Base-by-base conservation (phyloP, 1,139 yeast species). In the Diutina neorugosa region DNA sequence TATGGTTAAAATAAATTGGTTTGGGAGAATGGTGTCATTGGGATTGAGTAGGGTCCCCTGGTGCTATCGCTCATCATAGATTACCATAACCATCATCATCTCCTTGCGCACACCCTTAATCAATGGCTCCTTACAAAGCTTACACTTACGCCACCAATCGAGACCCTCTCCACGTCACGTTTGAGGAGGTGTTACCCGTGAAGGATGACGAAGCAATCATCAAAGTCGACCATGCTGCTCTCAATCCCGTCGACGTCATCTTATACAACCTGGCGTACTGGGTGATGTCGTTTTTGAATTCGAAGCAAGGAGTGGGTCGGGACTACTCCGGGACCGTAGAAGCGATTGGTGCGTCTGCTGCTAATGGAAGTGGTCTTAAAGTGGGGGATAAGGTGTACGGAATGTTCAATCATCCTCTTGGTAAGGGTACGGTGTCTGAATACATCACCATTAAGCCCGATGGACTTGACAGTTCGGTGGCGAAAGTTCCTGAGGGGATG, bases 361-460 rank as follows among this genome's bases (percentile, higher is more conserved):
- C 61, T 2, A 57, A 57, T 4, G 61, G 61, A 21, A 59, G 61
- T 2, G 62, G 66, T 12, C 76, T 77, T 65, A 65, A 69, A 31
- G 76, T 68, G 4, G 93, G 91, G 40, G 93, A 86, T 60, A 73
- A 74, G 44, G 84, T 86, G 1, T 78, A 78, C 61, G 96, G 95
- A 9, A 62, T 76, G 23, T 66, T 70, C 57, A 71, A 72, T 48
- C 73, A 77, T 12, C 65, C 71, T 53, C 44, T 53, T 47, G 74
- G 74, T 4, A 63, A 67, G 9, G 90, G 89, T 16, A 68, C 84
- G 4, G 65, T 77, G n/a, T 70, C 80, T 8, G 71, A 70, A 53
- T 70, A 69, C 56, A 53, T 69, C 27, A 51, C 61, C 31, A 70
- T 82, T 49, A 71, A 82, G 40, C 57, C 75, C 19, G 23, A n/a